Percentiles rank a stretch among this genome's conserved stretches.
Evolutionary conservation across 2,329 filamentous ascomycete genomes (phyloP).

Genomic region (Pezicula rhizophila): DNA sequence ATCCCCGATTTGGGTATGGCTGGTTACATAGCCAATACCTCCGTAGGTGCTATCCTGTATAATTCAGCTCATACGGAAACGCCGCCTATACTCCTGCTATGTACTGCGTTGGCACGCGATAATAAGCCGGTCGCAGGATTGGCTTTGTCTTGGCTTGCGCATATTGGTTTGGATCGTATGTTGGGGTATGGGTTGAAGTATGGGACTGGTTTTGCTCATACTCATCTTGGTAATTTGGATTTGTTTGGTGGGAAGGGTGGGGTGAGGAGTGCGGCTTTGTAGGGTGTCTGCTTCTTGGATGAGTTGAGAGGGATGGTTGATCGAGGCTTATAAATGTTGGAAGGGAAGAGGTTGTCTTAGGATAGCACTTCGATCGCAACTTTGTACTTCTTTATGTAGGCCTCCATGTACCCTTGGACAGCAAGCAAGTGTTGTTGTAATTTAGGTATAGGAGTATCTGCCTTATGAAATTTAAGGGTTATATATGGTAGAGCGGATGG

Average conservation of each 20-base stretch:
- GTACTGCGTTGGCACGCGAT: neutral
- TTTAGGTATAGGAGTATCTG: too few species aligned
- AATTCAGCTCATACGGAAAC: slow-evolving; percentile 3
- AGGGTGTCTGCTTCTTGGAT: neutral
- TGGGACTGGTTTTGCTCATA: neutral
- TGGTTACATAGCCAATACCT: slow-evolving; percentile 2
- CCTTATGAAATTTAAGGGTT: too few species aligned
- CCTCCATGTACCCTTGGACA: too few species aligned
- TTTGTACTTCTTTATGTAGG: too few species aligned
- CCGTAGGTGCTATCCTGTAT: neutral
- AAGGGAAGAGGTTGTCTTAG: too few species aligned
- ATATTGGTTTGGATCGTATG: slow-evolving; percentile 3
- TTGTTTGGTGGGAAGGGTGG: neutral
- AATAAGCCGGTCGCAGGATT: neutral
- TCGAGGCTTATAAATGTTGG: neutral
- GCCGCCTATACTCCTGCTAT: neutral
- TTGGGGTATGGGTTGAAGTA: slow-evolving; percentile 2
- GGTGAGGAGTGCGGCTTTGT: neutral
- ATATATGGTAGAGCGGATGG: too few species aligned
- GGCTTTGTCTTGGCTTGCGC: neutral
- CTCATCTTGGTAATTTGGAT: neutral
- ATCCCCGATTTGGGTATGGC: slow-evolving; percentile 1
- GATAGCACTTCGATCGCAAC: too few species aligned
- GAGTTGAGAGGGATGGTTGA: neutral
- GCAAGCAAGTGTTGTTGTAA: too few species aligned